Conservation (phyloP, 192 early-diverging fungal species). For the Entrophospora sp. region DNA sequence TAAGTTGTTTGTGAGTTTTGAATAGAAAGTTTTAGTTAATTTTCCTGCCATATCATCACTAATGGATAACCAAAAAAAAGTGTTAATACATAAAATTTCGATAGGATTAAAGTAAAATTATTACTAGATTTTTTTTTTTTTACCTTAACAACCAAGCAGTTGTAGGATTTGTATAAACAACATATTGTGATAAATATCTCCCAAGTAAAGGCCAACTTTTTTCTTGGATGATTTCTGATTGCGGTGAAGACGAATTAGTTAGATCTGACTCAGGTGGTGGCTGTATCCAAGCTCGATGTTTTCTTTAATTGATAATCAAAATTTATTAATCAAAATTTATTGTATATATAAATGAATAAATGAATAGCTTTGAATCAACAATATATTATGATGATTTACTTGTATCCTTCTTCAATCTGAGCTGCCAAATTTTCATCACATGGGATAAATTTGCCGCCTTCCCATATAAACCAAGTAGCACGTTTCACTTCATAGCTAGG, state of each 20-base stretch:
- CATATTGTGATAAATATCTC: conserved; percentile 67
- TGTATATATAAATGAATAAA: neutral
- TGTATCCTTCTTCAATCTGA: conserved; percentile 78
- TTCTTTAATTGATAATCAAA: conserved; percentile 24
- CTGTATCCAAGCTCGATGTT: conserved; percentile 55
- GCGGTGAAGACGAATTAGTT: too few species aligned
- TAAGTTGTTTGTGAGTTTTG: conserved; percentile 42
- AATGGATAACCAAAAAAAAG: too few species aligned
- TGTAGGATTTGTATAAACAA: conserved; percentile 53
- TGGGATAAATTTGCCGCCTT: conserved; percentile 58
- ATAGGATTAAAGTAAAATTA: neutral
- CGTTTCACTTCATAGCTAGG: conserved; percentile 72
- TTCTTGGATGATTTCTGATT: conserved; percentile 29
- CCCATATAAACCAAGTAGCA: conserved; percentile 73
- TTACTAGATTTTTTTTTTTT: too few species aligned
- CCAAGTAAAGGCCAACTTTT: conserved; percentile 73
- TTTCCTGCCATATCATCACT: conserved; percentile 56
- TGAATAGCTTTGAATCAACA: neutral
- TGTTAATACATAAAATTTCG: conserved; percentile 15
- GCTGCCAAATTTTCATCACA: conserved; percentile 74
- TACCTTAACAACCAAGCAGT: conserved; percentile 54
- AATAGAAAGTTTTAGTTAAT: conserved; percentile 56
- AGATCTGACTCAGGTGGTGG: conserved; percentile 3
- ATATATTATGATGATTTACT: conserved; percentile 22
- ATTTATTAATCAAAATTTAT: neutral